phyloP scores from a whole-genome alignment of 768 basidiomycete genomes.

The Boletus rex-veris region DNA sequence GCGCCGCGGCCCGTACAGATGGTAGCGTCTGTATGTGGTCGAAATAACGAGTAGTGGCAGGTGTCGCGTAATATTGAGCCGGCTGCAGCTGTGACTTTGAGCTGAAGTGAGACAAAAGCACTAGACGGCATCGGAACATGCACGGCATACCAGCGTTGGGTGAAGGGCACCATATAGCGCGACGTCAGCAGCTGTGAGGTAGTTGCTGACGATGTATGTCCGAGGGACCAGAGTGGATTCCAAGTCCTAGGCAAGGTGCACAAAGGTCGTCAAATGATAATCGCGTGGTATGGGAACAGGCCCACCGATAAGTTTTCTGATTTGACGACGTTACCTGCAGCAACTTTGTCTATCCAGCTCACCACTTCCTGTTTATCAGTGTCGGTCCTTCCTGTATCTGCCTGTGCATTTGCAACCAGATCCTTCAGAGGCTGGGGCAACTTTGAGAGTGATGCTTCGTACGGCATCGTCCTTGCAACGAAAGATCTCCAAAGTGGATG shows the following conservation, averaged over 20 bases:
- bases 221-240: constrained; percentile 67
- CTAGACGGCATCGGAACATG: neutral
- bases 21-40: constrained; percentile 84
- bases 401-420: constrained; percentile 44
- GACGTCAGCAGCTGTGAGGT: constrained; percentile 86
- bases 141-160: constrained; percentile 62
- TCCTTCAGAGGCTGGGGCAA: constrained; percentile 49
- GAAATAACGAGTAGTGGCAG: constrained; percentile 89
- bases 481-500: constrained; percentile 7
- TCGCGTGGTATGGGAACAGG: neutral
- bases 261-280: neutral
- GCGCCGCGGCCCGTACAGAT: constrained; percentile 56
- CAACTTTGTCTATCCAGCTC: constrained; percentile 68
- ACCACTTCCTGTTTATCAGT: constrained; percentile 61
- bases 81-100: constrained; percentile 66
- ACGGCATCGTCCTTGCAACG: constrained; percentile 45
- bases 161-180: constrained; percentile 89
- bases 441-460: constrained; percentile 46
- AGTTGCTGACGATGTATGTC: constrained; percentile 84
- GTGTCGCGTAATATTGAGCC: constrained; percentile 71
- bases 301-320: constrained; percentile 50
- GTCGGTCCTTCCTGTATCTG: constrained; percentile 51
- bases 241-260: constrained; percentile 50
- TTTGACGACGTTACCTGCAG: constrained; percentile 45
- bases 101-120: constrained; percentile 5